Conservation (phyloP, 2,329 filamentous ascomycete species). For the Ophiostoma australiae region DNA sequence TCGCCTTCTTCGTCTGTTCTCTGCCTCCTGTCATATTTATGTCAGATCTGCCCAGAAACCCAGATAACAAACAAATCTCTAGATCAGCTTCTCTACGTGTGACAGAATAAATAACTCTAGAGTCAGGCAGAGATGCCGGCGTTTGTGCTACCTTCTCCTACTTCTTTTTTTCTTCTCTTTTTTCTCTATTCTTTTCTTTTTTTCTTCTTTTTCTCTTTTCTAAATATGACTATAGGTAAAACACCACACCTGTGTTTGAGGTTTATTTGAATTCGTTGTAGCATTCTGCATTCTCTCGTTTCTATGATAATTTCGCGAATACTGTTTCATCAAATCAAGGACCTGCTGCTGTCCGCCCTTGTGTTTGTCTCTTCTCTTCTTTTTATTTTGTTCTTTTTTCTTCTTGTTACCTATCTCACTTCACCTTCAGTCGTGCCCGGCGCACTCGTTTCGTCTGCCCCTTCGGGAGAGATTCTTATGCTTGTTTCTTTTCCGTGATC, state of each 20-base stretch:
- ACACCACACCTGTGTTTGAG: background rate
- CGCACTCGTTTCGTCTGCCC: background rate
- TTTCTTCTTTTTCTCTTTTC: background rate
- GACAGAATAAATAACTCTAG: background rate
- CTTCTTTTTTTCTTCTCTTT: background rate
- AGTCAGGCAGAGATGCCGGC: background rate
- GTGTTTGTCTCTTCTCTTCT: too few relatives aligned
- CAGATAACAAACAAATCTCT: background rate
- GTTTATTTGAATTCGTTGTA: background rate
- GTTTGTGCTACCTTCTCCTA: background rate
- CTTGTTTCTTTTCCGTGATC: background rate
- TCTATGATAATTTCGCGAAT: too few relatives aligned
- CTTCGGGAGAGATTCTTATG: background rate
- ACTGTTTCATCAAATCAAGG: background rate
- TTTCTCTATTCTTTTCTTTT: background rate
- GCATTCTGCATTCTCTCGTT: too few relatives aligned
- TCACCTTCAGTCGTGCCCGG: background rate
- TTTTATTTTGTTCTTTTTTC: background rate
- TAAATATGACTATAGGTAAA: too few relatives aligned
- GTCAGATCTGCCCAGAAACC: background rate
- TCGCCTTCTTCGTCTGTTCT: too few relatives aligned
- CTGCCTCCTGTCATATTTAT: background rate
- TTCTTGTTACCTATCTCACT: too few relatives aligned
- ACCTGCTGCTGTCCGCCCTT: too few relatives aligned
- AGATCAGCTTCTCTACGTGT: background rate